phyloP scores from a whole-genome alignment of 2,329 filamentous ascomycete genomes.

The Hypomyces rosellus region DNA sequence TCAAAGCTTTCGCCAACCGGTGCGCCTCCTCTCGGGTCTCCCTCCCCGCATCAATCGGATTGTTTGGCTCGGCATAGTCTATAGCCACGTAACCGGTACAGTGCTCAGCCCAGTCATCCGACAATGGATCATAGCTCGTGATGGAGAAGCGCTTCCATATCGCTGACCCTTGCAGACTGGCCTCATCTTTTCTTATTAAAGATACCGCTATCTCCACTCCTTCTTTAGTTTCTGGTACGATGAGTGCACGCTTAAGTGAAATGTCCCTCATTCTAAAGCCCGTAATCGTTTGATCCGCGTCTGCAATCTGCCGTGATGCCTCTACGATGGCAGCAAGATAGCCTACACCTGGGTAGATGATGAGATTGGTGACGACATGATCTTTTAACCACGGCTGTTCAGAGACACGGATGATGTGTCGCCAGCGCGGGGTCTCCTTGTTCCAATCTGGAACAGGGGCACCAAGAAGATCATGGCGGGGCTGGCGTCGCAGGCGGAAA shows the following conservation, averaged over 20 bases:
- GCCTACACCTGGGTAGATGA: constrained; percentile 33
- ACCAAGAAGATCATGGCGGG: constrained; percentile 35
- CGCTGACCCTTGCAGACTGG: constrained; percentile 9
- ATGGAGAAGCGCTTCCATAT: constrained; percentile 9
- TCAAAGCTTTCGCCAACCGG: background rate
- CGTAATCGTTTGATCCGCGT: constrained; percentile 4
- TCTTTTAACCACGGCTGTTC: constrained; percentile 27
- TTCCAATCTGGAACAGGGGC: constrained; percentile 17
- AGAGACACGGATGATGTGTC: constrained; percentile 15
- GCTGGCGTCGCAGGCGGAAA: constrained; percentile 23
- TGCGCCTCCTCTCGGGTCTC: constrained; percentile 5
- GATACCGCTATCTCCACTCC: constrained; percentile 13
- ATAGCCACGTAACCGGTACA: constrained; percentile 11
- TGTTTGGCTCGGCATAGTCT: constrained; percentile 3
- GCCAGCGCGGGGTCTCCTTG: constrained; percentile 17
- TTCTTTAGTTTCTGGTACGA: constrained; percentile 13
- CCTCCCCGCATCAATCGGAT: constrained; percentile 2
- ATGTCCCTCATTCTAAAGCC: constrained; percentile 11
- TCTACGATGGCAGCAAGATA: constrained; percentile 31
- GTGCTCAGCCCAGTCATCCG: constrained; percentile 12
- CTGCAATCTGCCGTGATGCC: constrained; percentile 19
- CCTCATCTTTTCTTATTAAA: constrained; percentile 7
- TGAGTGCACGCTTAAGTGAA: constrained; percentile 11
- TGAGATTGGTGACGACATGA: constrained; percentile 22
- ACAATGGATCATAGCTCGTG: constrained; percentile 7